These are phyloP conservation scores for Maudiozyma saulgeensis DNA, from an alignment of 805 yeast genomes.

Conservation along the genomic window DNA sequence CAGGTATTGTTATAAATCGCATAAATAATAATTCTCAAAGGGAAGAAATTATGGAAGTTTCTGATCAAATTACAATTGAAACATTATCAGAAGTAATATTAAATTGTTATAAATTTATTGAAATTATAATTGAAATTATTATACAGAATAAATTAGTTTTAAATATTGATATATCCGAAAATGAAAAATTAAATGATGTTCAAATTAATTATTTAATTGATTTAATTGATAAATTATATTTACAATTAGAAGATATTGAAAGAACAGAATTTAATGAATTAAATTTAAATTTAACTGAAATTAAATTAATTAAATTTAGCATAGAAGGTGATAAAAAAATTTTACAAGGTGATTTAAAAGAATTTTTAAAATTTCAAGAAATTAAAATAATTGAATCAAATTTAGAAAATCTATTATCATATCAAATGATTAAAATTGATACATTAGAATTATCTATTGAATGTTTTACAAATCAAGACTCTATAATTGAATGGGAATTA, in stretches of 20 bases:
- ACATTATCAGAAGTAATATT: conserved; percentile 18
- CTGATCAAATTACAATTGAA: conserved; percentile 20
- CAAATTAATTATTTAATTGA: conserved; percentile 19
- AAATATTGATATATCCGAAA: background rate
- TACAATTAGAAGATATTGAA: conserved; percentile 15
- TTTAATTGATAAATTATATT: conserved; percentile 7
- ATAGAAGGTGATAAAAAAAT: conserved; percentile 11
- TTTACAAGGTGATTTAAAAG: conserved; percentile 6
- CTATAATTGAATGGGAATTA: conserved; percentile 14
- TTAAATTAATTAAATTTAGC: conserved; percentile 8
- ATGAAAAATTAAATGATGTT: conserved; percentile 7
- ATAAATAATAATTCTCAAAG: background rate
- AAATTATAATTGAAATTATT: conserved; percentile 14
- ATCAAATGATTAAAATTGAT: conserved; percentile 13
- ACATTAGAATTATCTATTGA: conserved; percentile 11
- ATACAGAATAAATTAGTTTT: conserved; percentile 6
- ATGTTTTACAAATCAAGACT: conserved; percentile 5
- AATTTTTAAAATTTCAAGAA: conserved; percentile 3
- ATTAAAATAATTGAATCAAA: background rate
- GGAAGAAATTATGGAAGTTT: conserved; percentile 18
- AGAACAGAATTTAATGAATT: background rate
- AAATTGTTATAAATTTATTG: conserved; percentile 14
- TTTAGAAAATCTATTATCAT: background rate
- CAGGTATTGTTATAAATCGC: conserved; percentile 9
- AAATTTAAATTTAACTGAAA: conserved; percentile 6